phyloP scores from a whole-genome alignment of 2,329 filamentous ascomycete species.

The Tolypocladium pustulatum region DNA sequence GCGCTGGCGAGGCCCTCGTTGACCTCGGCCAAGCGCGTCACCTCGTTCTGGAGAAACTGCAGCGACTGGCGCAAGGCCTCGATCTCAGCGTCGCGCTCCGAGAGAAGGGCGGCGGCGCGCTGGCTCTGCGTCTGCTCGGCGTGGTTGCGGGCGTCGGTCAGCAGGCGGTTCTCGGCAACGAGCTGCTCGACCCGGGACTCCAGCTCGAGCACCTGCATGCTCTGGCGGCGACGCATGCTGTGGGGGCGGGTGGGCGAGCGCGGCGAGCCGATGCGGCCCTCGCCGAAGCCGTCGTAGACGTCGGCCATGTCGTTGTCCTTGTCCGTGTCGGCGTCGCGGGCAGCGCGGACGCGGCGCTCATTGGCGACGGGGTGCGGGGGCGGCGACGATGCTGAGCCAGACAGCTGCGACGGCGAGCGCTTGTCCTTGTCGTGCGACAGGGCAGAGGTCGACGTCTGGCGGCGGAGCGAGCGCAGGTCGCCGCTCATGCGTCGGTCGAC shows the following conservation, averaged over 20 bases:
- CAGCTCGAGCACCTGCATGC: slow-evolving; percentile 92
- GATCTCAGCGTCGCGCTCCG: slow-evolving; percentile 80
- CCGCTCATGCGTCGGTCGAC: slow-evolving; percentile 59
- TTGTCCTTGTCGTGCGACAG: slow-evolving; percentile 6
- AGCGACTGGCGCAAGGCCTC: slow-evolving; percentile 69
- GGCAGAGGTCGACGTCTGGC: slow-evolving; percentile 19
- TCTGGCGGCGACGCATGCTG: slow-evolving; percentile 93
- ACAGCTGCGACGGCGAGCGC: neutral
- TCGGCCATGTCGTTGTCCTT: slow-evolving; percentile 68
- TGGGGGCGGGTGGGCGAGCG: slow-evolving; percentile 88
- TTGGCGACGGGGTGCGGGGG: slow-evolving; percentile 63
- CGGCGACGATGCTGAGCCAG: neutral
- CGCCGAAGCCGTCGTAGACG: slow-evolving; percentile 90
- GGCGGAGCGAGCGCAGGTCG: slow-evolving; percentile 46
- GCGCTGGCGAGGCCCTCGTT: slow-evolving; percentile 71
- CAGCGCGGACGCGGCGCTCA: slow-evolving; percentile 73
- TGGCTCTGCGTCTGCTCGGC: slow-evolving; percentile 58
- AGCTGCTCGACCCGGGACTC: slow-evolving; percentile 79
- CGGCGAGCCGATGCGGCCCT: slow-evolving; percentile 76
- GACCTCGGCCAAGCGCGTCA: slow-evolving; percentile 67
- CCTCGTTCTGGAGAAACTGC: slow-evolving; percentile 71
- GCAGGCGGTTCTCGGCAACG: slow-evolving; percentile 69
- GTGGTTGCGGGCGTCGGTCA: slow-evolving; percentile 61
- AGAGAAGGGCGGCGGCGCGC: slow-evolving; percentile 58
- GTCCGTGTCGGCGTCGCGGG: neutral